Base-by-base conservation (phyloP, 768 basidiomycete genomes). In the Leccinum ochraceum region DNA sequence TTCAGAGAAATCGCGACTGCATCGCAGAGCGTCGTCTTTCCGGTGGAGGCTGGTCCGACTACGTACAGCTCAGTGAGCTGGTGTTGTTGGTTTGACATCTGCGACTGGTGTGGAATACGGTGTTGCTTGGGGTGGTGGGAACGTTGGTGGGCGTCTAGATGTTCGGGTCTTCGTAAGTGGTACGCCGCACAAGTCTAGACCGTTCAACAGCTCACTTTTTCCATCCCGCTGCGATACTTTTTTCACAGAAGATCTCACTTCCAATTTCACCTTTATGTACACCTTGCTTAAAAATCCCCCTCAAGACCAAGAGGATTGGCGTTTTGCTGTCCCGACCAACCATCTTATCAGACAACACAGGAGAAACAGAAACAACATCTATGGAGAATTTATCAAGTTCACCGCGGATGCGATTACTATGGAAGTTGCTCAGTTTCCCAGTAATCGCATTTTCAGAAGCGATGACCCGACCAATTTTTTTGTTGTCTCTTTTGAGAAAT, bases 1-100 rank as follows among this genome's bases (percentile, higher is more conserved):
- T 73, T 71, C 10, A 86, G 66, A 39, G 75, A 74, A 50, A 74
- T 63, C 0, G 78, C 78, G 0, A 88, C 69, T 2, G 84, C 83
- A 37, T 79, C 70, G 69, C 85, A 87, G 3, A 88, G 77, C 0
- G 87, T 88, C 26, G 87, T 86, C 71, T 89, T 90, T n/a, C 88
- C 88, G 13, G 84, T 84, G 16, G 86, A 87, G 71, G 84, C 81
- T 30, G 84, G 83, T 6, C 83, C 84, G 52, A 85, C 71, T 48
- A 86, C 69, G 61, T 80, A 85, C 34, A 71, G n/a, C 51, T 72
- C 71, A 34, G 62, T 66, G 58, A 64, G 61, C 24, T 54, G 59
- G n/a, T 46, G 20, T 42, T 52, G 60, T 10, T 53, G 37, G 39
- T 67, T 62, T 44, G 59, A 22, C 70, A 71, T 71, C 52, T 37